A percentile compares a stretch with the other conserved stretches of the same genome.
Evolutionary conservation across 83 land plant species (phyloP).

Genomic region (Picea engelmannii): DNA sequence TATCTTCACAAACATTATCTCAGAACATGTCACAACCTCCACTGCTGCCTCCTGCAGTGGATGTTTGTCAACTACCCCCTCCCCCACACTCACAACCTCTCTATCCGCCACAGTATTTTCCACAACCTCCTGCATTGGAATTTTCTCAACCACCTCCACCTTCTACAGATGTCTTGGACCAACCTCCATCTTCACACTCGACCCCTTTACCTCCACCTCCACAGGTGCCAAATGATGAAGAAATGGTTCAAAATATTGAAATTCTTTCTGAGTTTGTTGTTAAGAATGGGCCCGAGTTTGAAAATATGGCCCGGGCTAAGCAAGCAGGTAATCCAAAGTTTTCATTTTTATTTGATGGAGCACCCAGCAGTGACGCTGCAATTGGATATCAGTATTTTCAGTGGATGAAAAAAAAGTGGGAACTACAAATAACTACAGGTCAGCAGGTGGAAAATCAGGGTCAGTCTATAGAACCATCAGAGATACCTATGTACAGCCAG

Average conservation of each 20-base stretch:
- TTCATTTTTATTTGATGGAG: constrained; percentile 67
- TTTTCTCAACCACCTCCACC: not conserved
- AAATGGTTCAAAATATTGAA: constrained; percentile 55
- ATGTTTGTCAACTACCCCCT: not conserved
- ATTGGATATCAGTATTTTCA: constrained; percentile 55
- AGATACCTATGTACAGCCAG: not conserved
- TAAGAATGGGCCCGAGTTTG: constrained; percentile 48
- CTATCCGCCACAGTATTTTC: not conserved
- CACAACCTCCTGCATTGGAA: not conserved
- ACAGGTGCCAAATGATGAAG: constrained; percentile 43
- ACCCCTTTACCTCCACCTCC: constrained; percentile 27
- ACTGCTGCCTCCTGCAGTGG: not conserved
- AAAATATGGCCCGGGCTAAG: constrained; percentile 38
- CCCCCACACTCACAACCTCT: constrained; percentile 4
- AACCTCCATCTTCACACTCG: not conserved
- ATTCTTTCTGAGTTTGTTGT: constrained; percentile 50
- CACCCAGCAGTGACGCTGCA: constrained; percentile 59
- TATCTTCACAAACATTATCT: not conserved
- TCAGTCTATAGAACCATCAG: not conserved
- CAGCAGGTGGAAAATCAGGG: not conserved
- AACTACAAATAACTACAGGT: constrained; percentile 5
- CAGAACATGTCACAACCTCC: not conserved
- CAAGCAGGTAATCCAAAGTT: constrained; percentile 52
- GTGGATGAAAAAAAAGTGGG: constrained; percentile 55
- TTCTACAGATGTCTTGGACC: not conserved